Conservation (phyloP, 2,329 filamentous ascomycete species). For the Colletotrichum musae region DNA sequence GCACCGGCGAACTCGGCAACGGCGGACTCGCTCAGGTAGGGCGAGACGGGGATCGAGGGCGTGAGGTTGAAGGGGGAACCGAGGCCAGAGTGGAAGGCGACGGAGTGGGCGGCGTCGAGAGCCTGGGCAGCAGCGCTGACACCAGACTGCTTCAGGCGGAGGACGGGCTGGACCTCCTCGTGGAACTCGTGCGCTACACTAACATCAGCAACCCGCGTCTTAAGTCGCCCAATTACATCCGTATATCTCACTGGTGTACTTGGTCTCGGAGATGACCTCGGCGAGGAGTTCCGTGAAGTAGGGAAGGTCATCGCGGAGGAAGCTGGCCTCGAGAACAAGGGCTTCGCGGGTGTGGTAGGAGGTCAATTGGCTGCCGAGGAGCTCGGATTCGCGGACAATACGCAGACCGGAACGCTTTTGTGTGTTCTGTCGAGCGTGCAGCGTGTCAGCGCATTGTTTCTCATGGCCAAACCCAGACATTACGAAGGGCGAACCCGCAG, state of each 20-base stretch:
- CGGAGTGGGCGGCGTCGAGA: slow-evolving; percentile 85
- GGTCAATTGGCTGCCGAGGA: slow-evolving; percentile 91
- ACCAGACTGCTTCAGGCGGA: slow-evolving; percentile 81
- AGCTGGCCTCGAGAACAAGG: slow-evolving; percentile 92
- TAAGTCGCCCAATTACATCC: slow-evolving; percentile 1
- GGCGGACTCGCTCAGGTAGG: slow-evolving; percentile 84
- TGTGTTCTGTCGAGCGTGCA: slow-evolving; percentile 76
- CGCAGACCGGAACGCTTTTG: slow-evolving; percentile 89
- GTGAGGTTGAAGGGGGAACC: slow-evolving; percentile 83
- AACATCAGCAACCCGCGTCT: slow-evolving; percentile 35
- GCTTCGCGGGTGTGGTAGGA: slow-evolving; percentile 94
- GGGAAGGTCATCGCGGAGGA: slow-evolving; percentile 94
- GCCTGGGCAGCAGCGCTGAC: slow-evolving; percentile 79
- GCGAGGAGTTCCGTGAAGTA: slow-evolving; percentile 97
- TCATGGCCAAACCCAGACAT: not conserved
- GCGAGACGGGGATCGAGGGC: slow-evolving; percentile 78
- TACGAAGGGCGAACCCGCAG: slow-evolving; percentile 9
- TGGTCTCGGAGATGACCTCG: slow-evolving; percentile 90
- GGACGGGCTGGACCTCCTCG: slow-evolving; percentile 85
- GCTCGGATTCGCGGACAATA: slow-evolving; percentile 94
- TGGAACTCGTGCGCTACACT: slow-evolving; percentile 85
- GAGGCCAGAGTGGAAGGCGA: slow-evolving; percentile 95
- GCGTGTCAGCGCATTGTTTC: slow-evolving; percentile 32
- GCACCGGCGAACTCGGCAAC: slow-evolving; percentile 82
- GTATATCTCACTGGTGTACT: slow-evolving; percentile 78